Base-by-base conservation (phyloP, 345 rosid genomes). In the Toxicodendron radicans region DNA sequence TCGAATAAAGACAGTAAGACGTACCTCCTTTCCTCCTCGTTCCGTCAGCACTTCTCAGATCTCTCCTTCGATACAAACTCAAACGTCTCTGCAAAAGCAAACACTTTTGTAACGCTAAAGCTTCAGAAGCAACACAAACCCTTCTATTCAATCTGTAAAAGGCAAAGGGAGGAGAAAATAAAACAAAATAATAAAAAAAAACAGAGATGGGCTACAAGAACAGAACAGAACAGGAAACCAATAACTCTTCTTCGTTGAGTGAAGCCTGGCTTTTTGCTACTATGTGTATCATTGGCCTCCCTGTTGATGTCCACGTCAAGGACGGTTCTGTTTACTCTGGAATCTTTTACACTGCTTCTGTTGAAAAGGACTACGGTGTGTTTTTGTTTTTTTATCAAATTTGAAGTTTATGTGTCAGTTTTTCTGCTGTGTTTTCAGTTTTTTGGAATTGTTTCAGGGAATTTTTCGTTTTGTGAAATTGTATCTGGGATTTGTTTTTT, bases 301-400 rank as follows among this genome's bases (percentile, higher is more conserved):
- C 87, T 7, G 99, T 89, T 75, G 94, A 95, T 51, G 97, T 91
- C 46, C 89, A 91, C 73, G 81, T 91, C 78, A 88, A 78, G 76
- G 95, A 94, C 66, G 97, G 97, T 58, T 91, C 98, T 48, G 86
- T 89, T 49, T 91, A 79, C 52, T 89, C 97, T 52, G 98, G 98
- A 21, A 75, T 83, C 71, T 89, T 91, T 79, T 86, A 88, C 83
- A 89, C 98, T 65, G 95, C 95, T 56, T 92, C 93, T 74, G 76
- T 87, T 66, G 91, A 88, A 35, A 82, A 86, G 64, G 89, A 77
- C n/a, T 85, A 78, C 35, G 90, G 95, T 87, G 62, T 33, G 79
- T 72, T 77, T 69, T 64, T 43, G 17, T 68, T 21, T 1, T 58
- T 32, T 33, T 33, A 16, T 7, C 43, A 66, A 10, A 2, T 8